A percentile compares a stretch with the other conserved stretches of the same genome.
Evolutionary conservation across 805 yeast genomes (phyloP).

Genomic region (Sugiyamaella marilandica): DNA sequence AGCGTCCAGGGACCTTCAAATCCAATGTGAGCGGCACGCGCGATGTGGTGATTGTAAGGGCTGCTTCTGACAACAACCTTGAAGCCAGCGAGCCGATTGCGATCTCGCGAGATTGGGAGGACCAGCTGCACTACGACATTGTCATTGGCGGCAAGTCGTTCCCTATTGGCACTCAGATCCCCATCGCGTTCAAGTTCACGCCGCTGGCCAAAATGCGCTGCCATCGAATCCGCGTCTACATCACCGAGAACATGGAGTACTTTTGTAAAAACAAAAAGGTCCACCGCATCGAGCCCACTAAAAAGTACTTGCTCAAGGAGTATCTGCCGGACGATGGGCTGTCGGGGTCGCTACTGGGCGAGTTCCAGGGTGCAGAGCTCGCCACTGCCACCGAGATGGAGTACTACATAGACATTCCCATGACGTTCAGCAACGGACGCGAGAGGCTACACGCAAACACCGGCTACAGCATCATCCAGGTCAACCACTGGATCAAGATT

Average conservation of each 20-base stretch:
- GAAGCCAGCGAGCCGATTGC: conserved; percentile 94
- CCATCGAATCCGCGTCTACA: conserved; percentile 77
- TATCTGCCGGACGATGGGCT: conserved; percentile 39
- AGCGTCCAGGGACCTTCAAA: conserved; percentile 82
- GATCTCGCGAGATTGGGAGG: conserved; percentile 90
- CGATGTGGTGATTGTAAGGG: conserved; percentile 64
- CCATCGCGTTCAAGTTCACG: conserved; percentile 74
- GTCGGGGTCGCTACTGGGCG: conserved; percentile 26
- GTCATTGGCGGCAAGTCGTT: conserved; percentile 86
- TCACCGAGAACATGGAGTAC: conserved; percentile 89
- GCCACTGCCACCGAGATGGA: conserved; percentile 48
- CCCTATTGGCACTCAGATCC: conserved; percentile 75
- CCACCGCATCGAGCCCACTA: conserved; percentile 86
- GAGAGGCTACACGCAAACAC: conserved; percentile 74
- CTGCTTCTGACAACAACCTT: conserved; percentile 69
- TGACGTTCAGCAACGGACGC: conserved; percentile 50
- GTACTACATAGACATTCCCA: conserved; percentile 80
- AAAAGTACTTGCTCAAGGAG: conserved; percentile 74
- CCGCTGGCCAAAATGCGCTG: conserved; percentile 84
- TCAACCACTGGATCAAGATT: conserved; percentile 94
- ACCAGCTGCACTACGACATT: conserved; percentile 82
- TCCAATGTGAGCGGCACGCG: conserved; percentile 59
- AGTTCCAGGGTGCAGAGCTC: conserved; percentile 25
- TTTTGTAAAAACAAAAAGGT: conserved; percentile 81
- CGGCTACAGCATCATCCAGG: conserved; percentile 68